Conservation (phyloP, 2,329 filamentous ascomycete genomes). For the Fusarium paranaense region DNA sequence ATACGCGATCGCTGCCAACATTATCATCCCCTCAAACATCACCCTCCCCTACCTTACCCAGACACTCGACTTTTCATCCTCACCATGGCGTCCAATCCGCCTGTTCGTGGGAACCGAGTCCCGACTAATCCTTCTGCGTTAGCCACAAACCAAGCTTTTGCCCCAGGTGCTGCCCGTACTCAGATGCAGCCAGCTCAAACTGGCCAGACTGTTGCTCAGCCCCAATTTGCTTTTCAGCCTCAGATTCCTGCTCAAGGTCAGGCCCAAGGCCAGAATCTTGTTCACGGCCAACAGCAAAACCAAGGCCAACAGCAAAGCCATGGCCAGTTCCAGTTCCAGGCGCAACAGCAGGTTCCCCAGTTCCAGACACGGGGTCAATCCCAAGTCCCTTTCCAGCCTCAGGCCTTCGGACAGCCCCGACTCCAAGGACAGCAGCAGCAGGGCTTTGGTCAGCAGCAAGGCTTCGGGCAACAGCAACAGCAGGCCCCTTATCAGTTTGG, state of each 20-base stretch:
- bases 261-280: not conserved
- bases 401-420: not conserved
- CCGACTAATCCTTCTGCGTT: not conserved
- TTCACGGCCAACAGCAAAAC: not conserved
- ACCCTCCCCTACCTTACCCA: not conserved
- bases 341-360: not conserved
- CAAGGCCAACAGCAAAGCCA: not conserved
- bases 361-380: not conserved
- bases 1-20: not conserved
- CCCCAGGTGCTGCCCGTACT: not conserved
- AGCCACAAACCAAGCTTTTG: not conserved
- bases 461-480: not conserved
- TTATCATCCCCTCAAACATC: not conserved
- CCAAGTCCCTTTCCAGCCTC: not conserved
- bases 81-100: constrained; percentile 4
- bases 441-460: not conserved
- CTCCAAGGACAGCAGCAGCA: not conserved
- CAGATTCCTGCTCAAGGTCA: not conserved
- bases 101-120: not conserved
- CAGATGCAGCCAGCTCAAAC: not conserved
- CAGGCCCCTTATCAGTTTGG: not conserved
- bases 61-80: not conserved
- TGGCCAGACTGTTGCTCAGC: not conserved
- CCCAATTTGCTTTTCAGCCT: not conserved
- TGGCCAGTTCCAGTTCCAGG: not conserved